Evolutionary conservation across 208 protist species (phyloP).

Genomic region (Acanthamoeba lenticulata): DNA sequence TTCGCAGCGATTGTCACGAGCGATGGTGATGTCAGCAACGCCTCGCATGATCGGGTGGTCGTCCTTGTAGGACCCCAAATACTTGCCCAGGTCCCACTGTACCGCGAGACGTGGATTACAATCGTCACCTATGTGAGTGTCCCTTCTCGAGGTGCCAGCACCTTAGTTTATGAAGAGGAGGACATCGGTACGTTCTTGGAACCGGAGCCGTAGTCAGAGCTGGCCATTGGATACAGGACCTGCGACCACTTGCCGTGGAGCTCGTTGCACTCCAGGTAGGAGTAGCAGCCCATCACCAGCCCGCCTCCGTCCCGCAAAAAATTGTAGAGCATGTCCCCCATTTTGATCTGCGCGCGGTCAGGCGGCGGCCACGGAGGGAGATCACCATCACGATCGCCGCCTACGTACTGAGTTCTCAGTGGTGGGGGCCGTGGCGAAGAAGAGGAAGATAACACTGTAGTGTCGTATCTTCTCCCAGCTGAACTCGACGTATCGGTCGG

Average conservation of each 20-base stretch:
- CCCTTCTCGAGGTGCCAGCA: no score
- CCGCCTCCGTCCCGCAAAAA: constrained; percentile 22
- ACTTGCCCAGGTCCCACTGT: constrained; percentile 39
- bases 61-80: background rate
- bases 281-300: constrained; percentile 24
- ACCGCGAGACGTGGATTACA: no score
- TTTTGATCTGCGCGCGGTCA: background rate
- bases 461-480: background rate
- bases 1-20: constrained; percentile 28
- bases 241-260: background rate
- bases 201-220: constrained; percentile 10
- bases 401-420: background rate
- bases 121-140: no score
- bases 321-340: background rate
- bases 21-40: background rate
- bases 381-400: background rate
- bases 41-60: constrained; percentile 13
- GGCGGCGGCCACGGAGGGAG: background rate
- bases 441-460: constrained; percentile 49
- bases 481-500: constrained; percentile 7
- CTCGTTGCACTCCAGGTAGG: constrained; percentile 41
- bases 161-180: no score
- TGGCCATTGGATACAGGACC: constrained; percentile 13
- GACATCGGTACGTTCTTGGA: background rate
- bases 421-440: constrained; percentile 34